Conservation (phyloP, 257 asterid species). For the Nyctanthes arbortristis region DNA sequence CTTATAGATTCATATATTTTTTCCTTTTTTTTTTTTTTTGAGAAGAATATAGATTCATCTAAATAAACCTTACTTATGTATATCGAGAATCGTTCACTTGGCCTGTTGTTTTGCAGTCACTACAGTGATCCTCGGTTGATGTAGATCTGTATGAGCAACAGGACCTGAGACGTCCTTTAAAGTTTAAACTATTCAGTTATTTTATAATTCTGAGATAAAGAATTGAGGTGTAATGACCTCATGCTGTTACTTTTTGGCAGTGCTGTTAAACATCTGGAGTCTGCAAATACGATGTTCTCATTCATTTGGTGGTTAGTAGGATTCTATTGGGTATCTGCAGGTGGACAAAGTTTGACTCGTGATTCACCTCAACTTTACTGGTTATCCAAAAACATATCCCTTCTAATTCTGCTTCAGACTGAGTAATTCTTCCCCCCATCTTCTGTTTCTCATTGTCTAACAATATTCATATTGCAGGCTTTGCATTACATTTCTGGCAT, state of each 20-base stretch:
- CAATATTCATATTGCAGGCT: constrained; percentile 64
- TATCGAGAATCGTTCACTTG: too few species aligned
- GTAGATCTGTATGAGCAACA: neutral
- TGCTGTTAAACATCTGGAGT: constrained; percentile 74
- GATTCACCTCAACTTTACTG: constrained; percentile 94
- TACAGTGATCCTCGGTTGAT: neutral
- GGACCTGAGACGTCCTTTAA: neutral
- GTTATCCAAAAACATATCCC: constrained; percentile 35
- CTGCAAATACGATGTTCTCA: constrained; percentile 94
- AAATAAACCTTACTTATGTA: too few species aligned
- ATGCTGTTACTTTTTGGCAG: constrained; percentile 43
- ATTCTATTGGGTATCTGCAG: constrained; percentile 94
- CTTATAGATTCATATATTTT: neutral
- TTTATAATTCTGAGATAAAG: neutral
- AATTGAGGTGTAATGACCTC: constrained; percentile 16
- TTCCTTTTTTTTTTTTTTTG: too few species aligned
- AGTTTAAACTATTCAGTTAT: neutral
- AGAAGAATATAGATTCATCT: too few species aligned
- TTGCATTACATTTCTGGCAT: constrained; percentile 93
- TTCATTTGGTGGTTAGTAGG: constrained; percentile 99
- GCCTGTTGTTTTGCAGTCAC: neutral
- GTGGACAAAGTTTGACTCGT: constrained; percentile 57
- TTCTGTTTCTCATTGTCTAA: neutral
- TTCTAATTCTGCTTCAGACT: constrained; percentile 15
- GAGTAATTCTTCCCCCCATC: neutral